A percentile compares a stretch with the other conserved stretches of the same genome.
phyloP scores from a whole-genome alignment of 192 early-diverging fungal species.

The Dissophora ornata region DNA sequence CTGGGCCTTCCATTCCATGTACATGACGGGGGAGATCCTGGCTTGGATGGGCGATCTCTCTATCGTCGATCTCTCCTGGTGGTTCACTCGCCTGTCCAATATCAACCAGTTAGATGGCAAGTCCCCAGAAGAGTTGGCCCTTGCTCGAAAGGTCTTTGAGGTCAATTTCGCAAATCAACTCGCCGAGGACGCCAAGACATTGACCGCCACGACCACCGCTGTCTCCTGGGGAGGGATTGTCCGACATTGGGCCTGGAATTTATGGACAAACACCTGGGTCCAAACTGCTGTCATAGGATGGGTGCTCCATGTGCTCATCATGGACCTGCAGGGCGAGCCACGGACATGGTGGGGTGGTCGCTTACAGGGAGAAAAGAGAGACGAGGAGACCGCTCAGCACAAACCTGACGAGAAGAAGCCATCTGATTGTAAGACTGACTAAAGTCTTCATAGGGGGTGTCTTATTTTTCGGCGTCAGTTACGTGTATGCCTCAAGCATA shows the following conservation, averaged over 20 bases:
- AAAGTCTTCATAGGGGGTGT: constrained; percentile 5
- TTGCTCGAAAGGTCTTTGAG: constrained; percentile 4
- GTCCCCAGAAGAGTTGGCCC: constrained; percentile 3
- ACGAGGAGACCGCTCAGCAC: constrained; percentile 8
- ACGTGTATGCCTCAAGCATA: no score
- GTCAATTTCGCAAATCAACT: constrained; percentile 4
- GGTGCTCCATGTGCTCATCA: constrained; percentile 14
- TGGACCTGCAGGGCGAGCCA: constrained; percentile 10
- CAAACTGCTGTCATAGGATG: constrained; percentile 6
- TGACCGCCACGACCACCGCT: constrained; percentile 1
- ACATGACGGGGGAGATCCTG: neutral
- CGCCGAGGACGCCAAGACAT: constrained; percentile 3
- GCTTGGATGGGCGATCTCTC: constrained; percentile 9
- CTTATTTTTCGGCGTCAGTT: no score
- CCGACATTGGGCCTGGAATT: constrained; percentile 5
- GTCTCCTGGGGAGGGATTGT: constrained; percentile 9
- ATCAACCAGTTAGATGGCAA: neutral
- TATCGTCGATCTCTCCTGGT: constrained; percentile 10
- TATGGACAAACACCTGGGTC: constrained; percentile 12
- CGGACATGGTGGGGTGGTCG: constrained; percentile 11
- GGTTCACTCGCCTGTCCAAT: constrained; percentile 8
- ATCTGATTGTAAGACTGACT: constrained; percentile 13
- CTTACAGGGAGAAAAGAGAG: constrained; percentile 16
- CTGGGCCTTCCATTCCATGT: constrained; percentile 10
- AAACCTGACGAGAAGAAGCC: constrained; percentile 12